Conservation (phyloP, 129 eudicot genomes). For the Heracleum sosnowskyi region DNA sequence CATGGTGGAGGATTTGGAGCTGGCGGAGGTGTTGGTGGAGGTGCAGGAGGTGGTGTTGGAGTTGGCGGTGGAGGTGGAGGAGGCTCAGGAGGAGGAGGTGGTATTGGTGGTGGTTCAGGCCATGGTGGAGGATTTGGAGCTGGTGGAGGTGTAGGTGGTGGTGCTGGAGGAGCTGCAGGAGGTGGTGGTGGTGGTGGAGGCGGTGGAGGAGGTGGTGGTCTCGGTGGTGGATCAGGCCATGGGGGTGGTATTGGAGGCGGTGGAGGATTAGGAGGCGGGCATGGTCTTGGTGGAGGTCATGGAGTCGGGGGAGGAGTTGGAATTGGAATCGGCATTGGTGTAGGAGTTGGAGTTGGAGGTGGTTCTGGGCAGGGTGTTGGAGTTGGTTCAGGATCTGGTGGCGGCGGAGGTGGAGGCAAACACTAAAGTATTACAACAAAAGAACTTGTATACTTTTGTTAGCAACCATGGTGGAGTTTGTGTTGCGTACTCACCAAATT, state of each 20-base stretch:
- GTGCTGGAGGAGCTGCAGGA: constrained; percentile 10
- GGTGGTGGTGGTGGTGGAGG: constrained; percentile 10
- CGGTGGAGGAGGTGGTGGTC: background rate
- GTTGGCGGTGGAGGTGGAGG: constrained; percentile 9
- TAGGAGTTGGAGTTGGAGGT: constrained; percentile 17
- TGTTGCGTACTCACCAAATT: background rate
- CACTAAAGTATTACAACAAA: background rate
- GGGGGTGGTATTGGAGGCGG: constrained; percentile 18
- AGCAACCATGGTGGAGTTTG: background rate
- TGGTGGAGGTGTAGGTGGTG: constrained; percentile 21
- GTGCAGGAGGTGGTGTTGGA: constrained; percentile 2
- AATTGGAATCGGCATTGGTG: constrained; percentile 13
- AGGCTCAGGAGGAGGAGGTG: constrained; percentile 9
- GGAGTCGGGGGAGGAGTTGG: constrained; percentile 9
- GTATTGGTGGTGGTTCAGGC: constrained; percentile 14
- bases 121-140: constrained; percentile 22
- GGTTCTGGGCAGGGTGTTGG: constrained; percentile 15
- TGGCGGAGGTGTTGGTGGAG: constrained; percentile 6
- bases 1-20: constrained; percentile 12
- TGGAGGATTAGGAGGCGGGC: constrained; percentile 16
- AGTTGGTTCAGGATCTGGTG: constrained; percentile 11
- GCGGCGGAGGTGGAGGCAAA: constrained; percentile 16
- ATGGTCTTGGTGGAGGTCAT: constrained; percentile 6
- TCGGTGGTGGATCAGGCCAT: constrained; percentile 16
- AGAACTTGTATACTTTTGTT: background rate